Evolutionary conservation across 2,329 filamentous ascomycete genomes (phyloP).

Genomic region (Botrytis fabae): DNA sequence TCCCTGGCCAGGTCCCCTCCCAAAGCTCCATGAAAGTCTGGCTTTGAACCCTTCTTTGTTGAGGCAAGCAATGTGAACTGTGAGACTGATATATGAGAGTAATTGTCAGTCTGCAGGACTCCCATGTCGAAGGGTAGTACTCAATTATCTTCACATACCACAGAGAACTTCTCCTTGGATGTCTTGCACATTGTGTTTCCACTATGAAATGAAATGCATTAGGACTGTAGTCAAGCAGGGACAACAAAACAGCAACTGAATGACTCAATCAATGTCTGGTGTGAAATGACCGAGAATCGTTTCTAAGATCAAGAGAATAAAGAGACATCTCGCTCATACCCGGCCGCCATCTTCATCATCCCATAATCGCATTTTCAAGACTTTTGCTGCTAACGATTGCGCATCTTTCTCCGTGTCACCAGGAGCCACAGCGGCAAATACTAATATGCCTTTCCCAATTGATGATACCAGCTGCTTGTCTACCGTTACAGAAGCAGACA

Average conservation of each 20-base stretch:
- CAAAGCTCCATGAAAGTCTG: constrained; percentile 89
- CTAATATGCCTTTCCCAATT: constrained; percentile 85
- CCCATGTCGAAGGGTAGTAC: not conserved
- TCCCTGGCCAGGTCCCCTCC: constrained; percentile 73
- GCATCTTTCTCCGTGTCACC: constrained; percentile 89
- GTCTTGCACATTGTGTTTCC: constrained; percentile 87
- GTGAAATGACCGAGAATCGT: not conserved
- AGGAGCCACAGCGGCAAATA: constrained; percentile 87
- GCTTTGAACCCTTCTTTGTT: constrained; percentile 95
- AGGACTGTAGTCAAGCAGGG: constrained; percentile 21
- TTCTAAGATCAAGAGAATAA: not conserved
- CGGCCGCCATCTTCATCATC: constrained; percentile 45
- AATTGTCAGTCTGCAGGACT: not conserved
- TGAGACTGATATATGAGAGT: constrained; percentile 62
- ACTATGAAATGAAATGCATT: constrained; percentile 52
- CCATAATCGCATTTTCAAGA: constrained; percentile 90
- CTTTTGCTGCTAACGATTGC: constrained; percentile 77
- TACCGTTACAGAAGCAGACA: constrained; percentile 93
- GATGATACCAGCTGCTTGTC: constrained; percentile 87
- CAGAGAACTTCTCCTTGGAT: constrained; percentile 92
- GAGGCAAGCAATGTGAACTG: constrained; percentile 93
- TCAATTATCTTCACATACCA: constrained; percentile 54
- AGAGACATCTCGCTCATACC: constrained; percentile 29
- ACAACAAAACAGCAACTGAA: not conserved
- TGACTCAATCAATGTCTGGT: not conserved